Percentiles rank a stretch among this genome's conserved stretches.
Conservation (phyloP, 495 filamentous ascomycete genomes). For the Xylaria scruposa region DNA sequence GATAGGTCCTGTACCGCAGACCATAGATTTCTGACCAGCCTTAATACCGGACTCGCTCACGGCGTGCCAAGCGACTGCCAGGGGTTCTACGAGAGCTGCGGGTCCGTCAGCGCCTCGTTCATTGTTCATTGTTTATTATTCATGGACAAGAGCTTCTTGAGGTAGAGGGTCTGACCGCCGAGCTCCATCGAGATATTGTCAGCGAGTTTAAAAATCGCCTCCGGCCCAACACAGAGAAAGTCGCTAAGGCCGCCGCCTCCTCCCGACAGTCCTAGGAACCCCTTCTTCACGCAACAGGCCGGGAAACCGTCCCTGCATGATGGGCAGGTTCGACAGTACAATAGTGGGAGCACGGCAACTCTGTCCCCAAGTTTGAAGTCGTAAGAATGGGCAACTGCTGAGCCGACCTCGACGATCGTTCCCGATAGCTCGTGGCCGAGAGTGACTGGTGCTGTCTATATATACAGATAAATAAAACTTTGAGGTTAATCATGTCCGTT, state of each 20-base stretch:
- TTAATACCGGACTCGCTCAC: constrained; percentile 61
- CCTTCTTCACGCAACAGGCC: constrained; percentile 64
- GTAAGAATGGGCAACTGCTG: constrained; percentile 55
- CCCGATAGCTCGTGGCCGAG: constrained; percentile 71
- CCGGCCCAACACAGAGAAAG: constrained; percentile 55
- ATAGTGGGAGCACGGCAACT: constrained; percentile 65
- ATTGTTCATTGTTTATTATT: too few species aligned
- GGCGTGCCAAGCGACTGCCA: constrained; percentile 72
- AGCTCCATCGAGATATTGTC: constrained; percentile 63
- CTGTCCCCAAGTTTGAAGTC: constrained; percentile 51
- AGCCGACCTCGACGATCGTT: constrained; percentile 63
- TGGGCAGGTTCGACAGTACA: constrained; percentile 63
- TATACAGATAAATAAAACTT: too few species aligned
- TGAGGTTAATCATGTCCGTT: too few species aligned
- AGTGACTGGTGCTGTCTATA: constrained; percentile 56
- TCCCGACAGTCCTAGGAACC: constrained; percentile 66
- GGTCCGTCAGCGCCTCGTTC: background rate
- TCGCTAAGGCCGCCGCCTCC: constrained; percentile 67
- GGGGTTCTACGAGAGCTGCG: constrained; percentile 64
- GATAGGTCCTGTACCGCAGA: constrained; percentile 69
- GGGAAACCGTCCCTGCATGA: constrained; percentile 57
- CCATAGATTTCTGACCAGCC: constrained; percentile 54
- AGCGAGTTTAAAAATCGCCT: constrained; percentile 60
- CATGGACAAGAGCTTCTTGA: constrained; percentile 42
- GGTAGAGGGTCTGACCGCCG: constrained; percentile 53